Conservation (phyloP, 441 rosid species). For the Corymbia calophylla region DNA sequence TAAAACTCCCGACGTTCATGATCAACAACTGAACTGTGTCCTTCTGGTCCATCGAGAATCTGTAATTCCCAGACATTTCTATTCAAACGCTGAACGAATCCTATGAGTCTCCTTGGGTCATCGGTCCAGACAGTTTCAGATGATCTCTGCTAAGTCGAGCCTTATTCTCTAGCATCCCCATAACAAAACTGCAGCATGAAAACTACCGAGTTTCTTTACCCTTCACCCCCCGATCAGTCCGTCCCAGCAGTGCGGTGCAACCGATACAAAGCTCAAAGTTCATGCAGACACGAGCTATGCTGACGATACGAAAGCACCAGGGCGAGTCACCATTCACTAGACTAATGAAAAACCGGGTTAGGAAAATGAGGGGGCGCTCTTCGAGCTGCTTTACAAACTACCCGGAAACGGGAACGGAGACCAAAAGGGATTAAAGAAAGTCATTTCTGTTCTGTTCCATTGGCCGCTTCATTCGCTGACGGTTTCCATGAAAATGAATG, state of each 20-base stretch:
- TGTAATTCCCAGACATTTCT: slow-evolving; percentile 29
- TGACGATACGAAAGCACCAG: not conserved
- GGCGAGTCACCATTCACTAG: not conserved
- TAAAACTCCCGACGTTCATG: slow-evolving; percentile 34
- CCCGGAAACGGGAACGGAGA: not conserved
- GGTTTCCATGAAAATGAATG: not conserved
- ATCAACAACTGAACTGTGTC: slow-evolving; percentile 27
- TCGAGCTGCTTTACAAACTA: not conserved
- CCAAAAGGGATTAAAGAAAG: not conserved
- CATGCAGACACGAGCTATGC: not conserved
- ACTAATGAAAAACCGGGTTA: not conserved
- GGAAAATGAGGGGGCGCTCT: not conserved
- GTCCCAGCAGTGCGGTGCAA: not conserved
- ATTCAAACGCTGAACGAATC: not conserved
- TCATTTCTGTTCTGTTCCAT: not conserved
- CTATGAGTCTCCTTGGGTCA: not conserved
- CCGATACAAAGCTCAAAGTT: not conserved
- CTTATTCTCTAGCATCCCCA: not conserved
- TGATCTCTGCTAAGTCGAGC: not conserved
- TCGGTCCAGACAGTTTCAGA: not conserved
- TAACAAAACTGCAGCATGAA: not conserved
- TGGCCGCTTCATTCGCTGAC: not conserved
- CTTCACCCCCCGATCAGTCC: not conserved
- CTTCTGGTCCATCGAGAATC: slow-evolving; percentile 39
- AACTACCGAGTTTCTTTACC: not conserved